phyloP scores from a whole-genome alignment of 2,329 filamentous ascomycete genomes.

The Trichophyton benhamiae region DNA sequence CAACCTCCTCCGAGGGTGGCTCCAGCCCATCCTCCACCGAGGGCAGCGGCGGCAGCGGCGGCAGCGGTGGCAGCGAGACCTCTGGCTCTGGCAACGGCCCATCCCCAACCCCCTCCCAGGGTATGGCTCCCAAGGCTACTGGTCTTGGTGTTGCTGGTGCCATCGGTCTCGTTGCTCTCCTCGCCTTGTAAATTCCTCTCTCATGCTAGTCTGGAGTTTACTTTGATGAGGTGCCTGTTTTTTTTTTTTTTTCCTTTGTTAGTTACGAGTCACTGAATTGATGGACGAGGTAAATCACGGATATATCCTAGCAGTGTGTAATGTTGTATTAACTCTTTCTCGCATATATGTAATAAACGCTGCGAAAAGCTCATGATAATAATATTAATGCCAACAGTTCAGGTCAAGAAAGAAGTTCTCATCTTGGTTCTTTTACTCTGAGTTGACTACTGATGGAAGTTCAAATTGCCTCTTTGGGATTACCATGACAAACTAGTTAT shows the following conservation, averaged over 20 bases:
- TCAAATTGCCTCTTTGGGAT: no score
- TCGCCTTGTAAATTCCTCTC: constrained; percentile 3
- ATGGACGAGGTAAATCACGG: background rate
- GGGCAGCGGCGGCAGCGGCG: background rate
- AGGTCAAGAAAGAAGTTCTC: background rate
- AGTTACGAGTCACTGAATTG: background rate
- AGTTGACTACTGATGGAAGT: no score
- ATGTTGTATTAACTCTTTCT: background rate
- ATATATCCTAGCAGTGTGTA: background rate
- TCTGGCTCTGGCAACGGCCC: constrained; percentile 19
- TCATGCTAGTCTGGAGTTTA: background rate
- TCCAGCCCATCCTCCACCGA: constrained; percentile 8
- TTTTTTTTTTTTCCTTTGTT: background rate
- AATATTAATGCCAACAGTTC: constrained; percentile 2
- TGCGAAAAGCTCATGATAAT: background rate
- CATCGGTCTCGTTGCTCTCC: constrained; percentile 8
- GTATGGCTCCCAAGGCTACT: background rate
- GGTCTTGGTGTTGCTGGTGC: constrained; percentile 8
- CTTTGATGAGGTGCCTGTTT: background rate
- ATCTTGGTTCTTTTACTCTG: no score
- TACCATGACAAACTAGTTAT: no score
- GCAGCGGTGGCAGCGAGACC: background rate
- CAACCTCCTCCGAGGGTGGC: constrained; percentile 14
- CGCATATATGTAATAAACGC: constrained; percentile 2
- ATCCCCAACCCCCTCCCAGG: background rate